Evolutionary conservation across 768 basidiomycete species (phyloP).

Genomic region (Lactarius sp.): DNA sequence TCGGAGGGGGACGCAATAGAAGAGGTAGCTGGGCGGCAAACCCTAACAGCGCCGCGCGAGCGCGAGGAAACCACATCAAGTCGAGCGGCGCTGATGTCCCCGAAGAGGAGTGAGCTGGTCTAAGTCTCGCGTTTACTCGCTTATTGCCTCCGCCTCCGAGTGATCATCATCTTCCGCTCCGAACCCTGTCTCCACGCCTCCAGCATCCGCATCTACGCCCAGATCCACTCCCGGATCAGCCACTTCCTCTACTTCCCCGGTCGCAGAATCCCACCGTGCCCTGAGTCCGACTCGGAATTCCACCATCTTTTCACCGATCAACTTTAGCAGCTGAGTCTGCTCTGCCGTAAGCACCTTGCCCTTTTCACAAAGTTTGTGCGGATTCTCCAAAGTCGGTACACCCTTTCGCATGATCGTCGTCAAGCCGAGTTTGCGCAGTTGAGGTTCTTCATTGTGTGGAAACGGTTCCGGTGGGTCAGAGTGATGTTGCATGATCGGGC

Average conservation of each 20-base stretch:
- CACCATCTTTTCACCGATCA: constrained; percentile 87
- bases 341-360: constrained; percentile 78
- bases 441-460: constrained; percentile 96
- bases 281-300: constrained; percentile 69
- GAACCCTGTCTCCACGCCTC: constrained; percentile 37
- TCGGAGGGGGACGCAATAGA: constrained; percentile 22
- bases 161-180: constrained; percentile 33
- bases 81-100: background rate
- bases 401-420: constrained; percentile 81
- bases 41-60: constrained; percentile 46
- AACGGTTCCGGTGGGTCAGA: constrained; percentile 84
- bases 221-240: constrained; percentile 41
- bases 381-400: constrained; percentile 72
- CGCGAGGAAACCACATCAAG: constrained; percentile 49
- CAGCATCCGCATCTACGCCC: constrained; percentile 34
- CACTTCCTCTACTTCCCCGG: constrained; percentile 58
- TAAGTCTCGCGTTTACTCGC: constrained; percentile 36
- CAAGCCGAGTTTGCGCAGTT: constrained; percentile 87
- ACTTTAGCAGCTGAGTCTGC: constrained; percentile 89
- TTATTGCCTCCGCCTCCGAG: constrained; percentile 39
- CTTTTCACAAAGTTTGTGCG: constrained; percentile 82
- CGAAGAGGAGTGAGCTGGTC: background rate
- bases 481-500: constrained; percentile 78
- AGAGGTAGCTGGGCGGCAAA: constrained; percentile 53
- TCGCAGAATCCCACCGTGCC: constrained; percentile 66